phyloP scores from a whole-genome alignment of 2,329 filamentous ascomycete species.

The Myriosclerotinia scirpicola region DNA sequence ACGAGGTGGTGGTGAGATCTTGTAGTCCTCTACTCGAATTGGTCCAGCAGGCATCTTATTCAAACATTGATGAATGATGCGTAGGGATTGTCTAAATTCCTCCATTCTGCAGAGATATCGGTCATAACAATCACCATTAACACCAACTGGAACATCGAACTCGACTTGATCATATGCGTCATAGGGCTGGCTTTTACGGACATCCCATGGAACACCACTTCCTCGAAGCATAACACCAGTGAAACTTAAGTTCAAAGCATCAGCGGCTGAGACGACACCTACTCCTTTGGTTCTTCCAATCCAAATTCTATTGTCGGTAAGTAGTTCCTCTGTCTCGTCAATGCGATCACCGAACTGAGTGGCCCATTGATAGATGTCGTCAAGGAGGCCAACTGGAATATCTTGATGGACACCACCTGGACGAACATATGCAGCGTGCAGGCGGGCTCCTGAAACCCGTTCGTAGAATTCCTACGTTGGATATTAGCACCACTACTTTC shows the following conservation, averaged over 20 bases:
- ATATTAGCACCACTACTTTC: conserved; percentile 11
- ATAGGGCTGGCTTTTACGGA: conserved; percentile 95
- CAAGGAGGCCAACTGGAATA: conserved; percentile 86
- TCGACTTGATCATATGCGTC: conserved; percentile 98
- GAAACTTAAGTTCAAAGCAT: conserved; percentile 97
- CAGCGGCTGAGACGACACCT: conserved; percentile 85
- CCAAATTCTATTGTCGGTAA: conserved; percentile 99
- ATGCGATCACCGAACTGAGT: conserved; percentile 98
- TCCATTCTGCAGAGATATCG: conserved; percentile 99
- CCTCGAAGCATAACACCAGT: conserved; percentile 97
- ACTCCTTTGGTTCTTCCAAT: conserved; percentile 88
- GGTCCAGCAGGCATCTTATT: conserved; percentile 98
- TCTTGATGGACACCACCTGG: conserved; percentile 97
- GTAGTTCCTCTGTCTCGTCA: conserved; percentile 96
- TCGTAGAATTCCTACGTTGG: conserved; percentile 90
- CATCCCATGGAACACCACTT: conserved; percentile 92
- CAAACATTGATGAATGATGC: conserved; percentile 97
- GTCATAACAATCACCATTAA: conserved; percentile 99
- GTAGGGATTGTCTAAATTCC: conserved; percentile 96
- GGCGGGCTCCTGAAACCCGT: conserved; percentile 94
- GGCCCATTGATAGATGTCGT: conserved; percentile 99
- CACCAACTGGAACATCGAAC: conserved; percentile 94
- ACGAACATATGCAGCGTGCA: conserved; percentile 95
- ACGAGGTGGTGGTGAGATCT: conserved; percentile 92
- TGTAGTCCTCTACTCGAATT: conserved; percentile 97